A percentile compares a stretch with the other conserved stretches of the same genome.
Evolutionary conservation across 805 yeast species (phyloP).

Genomic region (Metschnikowia corniflorae): DNA sequence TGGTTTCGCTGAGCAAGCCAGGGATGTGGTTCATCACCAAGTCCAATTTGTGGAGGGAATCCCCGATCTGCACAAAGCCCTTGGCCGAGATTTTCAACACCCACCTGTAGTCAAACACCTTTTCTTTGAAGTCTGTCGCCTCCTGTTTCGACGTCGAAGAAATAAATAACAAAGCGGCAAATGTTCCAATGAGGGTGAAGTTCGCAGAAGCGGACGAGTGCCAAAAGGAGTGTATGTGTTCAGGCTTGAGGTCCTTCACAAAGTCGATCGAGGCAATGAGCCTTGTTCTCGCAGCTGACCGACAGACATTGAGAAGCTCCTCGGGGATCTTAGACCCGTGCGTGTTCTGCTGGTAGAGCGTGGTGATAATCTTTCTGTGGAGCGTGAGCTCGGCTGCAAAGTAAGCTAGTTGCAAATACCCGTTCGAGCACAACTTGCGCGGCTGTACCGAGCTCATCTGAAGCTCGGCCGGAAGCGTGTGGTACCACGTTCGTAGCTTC

Average conservation of each 20-base stretch:
- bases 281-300: constrained; percentile 82
- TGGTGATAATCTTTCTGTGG: constrained; percentile 71
- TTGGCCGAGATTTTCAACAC: constrained; percentile 68
- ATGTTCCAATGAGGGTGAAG: constrained; percentile 79
- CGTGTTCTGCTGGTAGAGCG: constrained; percentile 38
- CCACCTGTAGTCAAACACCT: constrained; percentile 74
- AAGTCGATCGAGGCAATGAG: constrained; percentile 79
- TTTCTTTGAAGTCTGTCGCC: constrained; percentile 58
- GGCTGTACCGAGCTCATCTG: constrained; percentile 62
- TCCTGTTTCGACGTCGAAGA: constrained; percentile 63
- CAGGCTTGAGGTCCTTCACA: constrained; percentile 69
- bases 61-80: constrained; percentile 74
- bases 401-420: constrained; percentile 77
- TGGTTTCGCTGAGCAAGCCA: constrained; percentile 47
- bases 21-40: constrained; percentile 73
- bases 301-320: constrained; percentile 54
- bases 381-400: constrained; percentile 86
- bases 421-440: constrained; percentile 66
- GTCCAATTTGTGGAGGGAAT: constrained; percentile 69
- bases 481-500: constrained; percentile 72
- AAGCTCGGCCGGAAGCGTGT: constrained; percentile 58
- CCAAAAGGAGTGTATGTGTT: constrained; percentile 88
- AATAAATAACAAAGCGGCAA: constrained; percentile 75
- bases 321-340: constrained; percentile 33
- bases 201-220: constrained; percentile 77